Evolutionary conservation across 805 yeast species (phyloP).

Genomic region (Kuraishia piskuri): DNA sequence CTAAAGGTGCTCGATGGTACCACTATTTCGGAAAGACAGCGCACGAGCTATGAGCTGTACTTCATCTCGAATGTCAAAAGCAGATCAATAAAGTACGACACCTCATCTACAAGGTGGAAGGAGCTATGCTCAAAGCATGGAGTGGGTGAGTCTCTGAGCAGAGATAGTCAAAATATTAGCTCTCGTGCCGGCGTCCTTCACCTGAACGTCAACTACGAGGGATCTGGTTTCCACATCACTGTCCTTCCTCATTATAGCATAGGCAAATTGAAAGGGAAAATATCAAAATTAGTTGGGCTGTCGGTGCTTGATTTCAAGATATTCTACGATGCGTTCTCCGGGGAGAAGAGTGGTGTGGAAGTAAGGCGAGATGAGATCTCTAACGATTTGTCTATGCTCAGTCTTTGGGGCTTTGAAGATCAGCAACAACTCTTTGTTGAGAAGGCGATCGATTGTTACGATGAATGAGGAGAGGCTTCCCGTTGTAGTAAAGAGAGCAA

Average conservation of each 20-base stretch:
- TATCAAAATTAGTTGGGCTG: neutral
- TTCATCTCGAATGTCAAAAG: conserved; percentile 44
- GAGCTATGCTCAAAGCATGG: conserved; percentile 29
- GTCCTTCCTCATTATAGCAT: conserved; percentile 1
- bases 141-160: conserved; percentile 6
- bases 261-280: conserved; percentile 1
- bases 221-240: neutral
- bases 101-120: conserved; percentile 29
- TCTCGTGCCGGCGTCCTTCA: neutral
- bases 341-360: neutral
- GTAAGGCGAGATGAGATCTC: neutral
- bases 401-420: neutral
- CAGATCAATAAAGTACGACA: conserved; percentile 18
- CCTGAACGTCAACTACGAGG: neutral
- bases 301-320: neutral
- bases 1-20: conserved; percentile 52
- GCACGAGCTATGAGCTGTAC: conserved; percentile 60
- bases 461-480: neutral
- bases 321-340: neutral
- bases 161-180: neutral
- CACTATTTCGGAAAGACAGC: conserved; percentile 31
- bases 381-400: neutral
- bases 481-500: neutral
- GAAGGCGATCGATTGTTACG: neutral
- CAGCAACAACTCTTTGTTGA: neutral